Evolutionary conservation across 345 rosid genomes (phyloP).

Genomic region (Cardiospermum halicacabum): DNA sequence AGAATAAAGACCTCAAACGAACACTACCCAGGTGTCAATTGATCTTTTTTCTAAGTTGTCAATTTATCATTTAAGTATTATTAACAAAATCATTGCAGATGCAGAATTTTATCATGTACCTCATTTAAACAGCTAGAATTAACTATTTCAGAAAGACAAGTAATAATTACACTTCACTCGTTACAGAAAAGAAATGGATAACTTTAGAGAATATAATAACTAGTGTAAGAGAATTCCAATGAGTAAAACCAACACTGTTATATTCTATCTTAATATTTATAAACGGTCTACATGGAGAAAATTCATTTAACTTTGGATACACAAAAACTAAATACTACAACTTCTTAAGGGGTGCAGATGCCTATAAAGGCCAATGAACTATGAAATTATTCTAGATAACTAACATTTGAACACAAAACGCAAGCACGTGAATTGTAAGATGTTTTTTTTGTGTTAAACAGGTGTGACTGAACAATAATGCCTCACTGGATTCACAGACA

Average conservation of each 20-base stretch:
- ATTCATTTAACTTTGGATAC: background rate
- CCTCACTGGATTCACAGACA: background rate
- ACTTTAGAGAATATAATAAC: no score
- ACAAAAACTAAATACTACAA: background rate
- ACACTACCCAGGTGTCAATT: background rate
- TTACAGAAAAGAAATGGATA: no score
- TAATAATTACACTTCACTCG: no score
- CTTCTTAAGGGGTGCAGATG: background rate
- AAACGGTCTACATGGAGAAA: background rate
- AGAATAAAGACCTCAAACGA: background rate
- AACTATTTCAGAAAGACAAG: background rate
- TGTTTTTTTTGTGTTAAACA: background rate
- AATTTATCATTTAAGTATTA: background rate
- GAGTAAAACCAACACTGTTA: background rate
- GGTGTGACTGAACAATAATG: background rate
- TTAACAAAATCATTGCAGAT: background rate
- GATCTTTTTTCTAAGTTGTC: background rate
- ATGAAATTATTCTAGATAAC: background rate
- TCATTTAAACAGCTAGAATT: background rate
- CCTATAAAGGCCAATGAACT: background rate
- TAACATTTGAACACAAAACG: background rate
- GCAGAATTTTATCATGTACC: background rate
- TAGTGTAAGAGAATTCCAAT: background rate
- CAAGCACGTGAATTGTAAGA: no score
- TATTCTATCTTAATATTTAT: background rate